Evolutionary conservation across 2,329 filamentous ascomycete genomes (phyloP).

Genomic region (Clarireedia monteithiana): DNA sequence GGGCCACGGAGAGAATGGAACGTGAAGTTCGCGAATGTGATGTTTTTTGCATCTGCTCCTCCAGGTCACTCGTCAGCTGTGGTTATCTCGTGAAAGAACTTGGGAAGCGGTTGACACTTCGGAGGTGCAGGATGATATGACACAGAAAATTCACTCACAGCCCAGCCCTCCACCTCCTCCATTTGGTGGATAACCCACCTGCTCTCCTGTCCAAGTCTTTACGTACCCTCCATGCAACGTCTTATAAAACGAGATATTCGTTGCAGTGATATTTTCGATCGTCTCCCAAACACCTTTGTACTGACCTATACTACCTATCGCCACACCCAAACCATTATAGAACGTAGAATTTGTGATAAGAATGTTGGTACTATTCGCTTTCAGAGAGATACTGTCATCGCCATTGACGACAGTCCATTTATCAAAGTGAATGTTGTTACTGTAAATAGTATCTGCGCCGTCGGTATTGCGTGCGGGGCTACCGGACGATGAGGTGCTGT

Average conservation of each 20-base stretch:
- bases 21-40: conserved; percentile 2
- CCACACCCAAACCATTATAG: conserved; percentile 42
- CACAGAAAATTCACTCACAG: conserved; percentile 9
- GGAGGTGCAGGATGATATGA: too few relatives aligned
- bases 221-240: conserved; percentile 32
- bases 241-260: conserved; percentile 1
- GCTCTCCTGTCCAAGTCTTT: conserved; percentile 51
- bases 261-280: background rate
- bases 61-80: too few relatives aligned
- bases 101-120: too few relatives aligned
- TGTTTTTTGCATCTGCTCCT: conserved; percentile 7
- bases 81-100: too few relatives aligned
- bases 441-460: conserved; percentile 44
- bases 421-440: conserved; percentile 42
- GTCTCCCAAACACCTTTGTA: conserved; percentile 27
- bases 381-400: conserved; percentile 46
- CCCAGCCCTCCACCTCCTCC: conserved; percentile 50
- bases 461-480: conserved; percentile 36
- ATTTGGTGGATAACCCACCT: conserved; percentile 45
- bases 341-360: conserved; percentile 42
- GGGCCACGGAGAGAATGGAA: background rate
- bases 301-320: conserved; percentile 52
- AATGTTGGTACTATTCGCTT: conserved; percentile 51
- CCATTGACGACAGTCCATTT: conserved; percentile 44
- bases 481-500: conserved; percentile 32